Percentiles rank a stretch among this genome's conserved stretches.
phyloP scores from a whole-genome alignment of 257 asterid species.

The Solanum bulbocastanum region DNA sequence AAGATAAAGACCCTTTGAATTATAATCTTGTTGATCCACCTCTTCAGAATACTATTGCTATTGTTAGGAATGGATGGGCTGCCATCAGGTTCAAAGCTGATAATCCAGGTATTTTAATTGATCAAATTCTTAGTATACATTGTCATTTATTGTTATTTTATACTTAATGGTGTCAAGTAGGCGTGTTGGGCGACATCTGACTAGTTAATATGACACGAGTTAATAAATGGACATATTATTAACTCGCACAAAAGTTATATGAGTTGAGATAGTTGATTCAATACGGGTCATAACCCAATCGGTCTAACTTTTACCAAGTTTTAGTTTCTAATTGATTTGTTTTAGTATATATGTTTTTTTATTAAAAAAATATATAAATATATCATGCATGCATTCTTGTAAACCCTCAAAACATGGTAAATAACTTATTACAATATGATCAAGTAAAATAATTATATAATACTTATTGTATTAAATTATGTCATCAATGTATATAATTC shows the following conservation, averaged over 20 bases:
- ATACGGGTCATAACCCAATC: neutral
- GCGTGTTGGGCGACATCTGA: neutral
- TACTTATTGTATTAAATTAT: neutral
- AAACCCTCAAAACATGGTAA: neutral
- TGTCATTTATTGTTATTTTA: neutral
- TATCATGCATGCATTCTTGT: neutral
- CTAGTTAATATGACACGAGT: neutral
- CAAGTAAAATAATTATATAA: neutral
- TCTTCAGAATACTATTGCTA: conserved; percentile 2
- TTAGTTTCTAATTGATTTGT: neutral
- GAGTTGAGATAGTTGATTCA: neutral
- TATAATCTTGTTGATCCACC: conserved; percentile 19
- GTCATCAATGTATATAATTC: neutral
- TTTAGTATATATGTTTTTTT: neutral
- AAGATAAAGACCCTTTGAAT: neutral
- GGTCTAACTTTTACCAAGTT: neutral
- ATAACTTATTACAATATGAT: neutral
- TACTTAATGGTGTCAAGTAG: neutral
- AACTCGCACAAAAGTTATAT: neutral
- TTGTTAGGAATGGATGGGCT: conserved; percentile 10
- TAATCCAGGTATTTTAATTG: conserved; percentile 3
- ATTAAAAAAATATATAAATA: too few relatives aligned
- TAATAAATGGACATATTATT: too few relatives aligned
- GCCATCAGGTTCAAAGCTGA: conserved; percentile 13
- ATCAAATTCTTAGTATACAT: neutral